phyloP scores from a whole-genome alignment of 129 eudicot genomes.

The Centaurea solstitialis region DNA sequence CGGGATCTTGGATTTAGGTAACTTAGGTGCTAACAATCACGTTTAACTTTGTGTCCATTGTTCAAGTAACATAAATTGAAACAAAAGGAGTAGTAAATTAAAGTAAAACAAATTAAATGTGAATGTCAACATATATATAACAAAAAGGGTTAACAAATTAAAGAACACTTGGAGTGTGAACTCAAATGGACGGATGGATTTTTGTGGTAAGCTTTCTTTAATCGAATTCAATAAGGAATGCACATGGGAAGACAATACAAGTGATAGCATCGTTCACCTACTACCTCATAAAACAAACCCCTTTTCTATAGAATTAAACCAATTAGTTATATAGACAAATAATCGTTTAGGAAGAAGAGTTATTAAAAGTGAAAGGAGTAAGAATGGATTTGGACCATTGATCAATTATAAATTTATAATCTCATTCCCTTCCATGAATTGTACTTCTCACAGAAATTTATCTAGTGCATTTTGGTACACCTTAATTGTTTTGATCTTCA shows the following conservation, averaged over 20 bases:
- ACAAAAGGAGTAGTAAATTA: neutral
- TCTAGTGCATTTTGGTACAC: too few relatives aligned
- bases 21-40: neutral
- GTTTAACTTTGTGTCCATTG: neutral
- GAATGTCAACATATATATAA: too few relatives aligned
- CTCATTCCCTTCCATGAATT: too few relatives aligned
- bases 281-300: neutral
- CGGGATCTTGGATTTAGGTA: neutral
- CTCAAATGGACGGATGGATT: slow-evolving; percentile 4
- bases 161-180: neutral
- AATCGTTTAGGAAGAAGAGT: too few relatives aligned
- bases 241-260: slow-evolving; percentile 30
- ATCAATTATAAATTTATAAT: too few relatives aligned
- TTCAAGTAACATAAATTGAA: too few relatives aligned
- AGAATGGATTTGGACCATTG: too few relatives aligned
- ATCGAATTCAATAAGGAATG: slow-evolving; percentile 5
- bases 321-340: neutral
- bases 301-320: neutral
- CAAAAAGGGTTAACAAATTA: neutral
- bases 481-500: too few relatives aligned
- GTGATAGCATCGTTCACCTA: slow-evolving; percentile 13
- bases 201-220: slow-evolving; percentile 16
- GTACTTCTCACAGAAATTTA: too few relatives aligned
- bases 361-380: too few relatives aligned
- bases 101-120: too few relatives aligned